These are phyloP conservation scores for Pichia cactophila DNA, from an alignment of 1,139 yeast species.

Conservation along the genomic window DNA sequence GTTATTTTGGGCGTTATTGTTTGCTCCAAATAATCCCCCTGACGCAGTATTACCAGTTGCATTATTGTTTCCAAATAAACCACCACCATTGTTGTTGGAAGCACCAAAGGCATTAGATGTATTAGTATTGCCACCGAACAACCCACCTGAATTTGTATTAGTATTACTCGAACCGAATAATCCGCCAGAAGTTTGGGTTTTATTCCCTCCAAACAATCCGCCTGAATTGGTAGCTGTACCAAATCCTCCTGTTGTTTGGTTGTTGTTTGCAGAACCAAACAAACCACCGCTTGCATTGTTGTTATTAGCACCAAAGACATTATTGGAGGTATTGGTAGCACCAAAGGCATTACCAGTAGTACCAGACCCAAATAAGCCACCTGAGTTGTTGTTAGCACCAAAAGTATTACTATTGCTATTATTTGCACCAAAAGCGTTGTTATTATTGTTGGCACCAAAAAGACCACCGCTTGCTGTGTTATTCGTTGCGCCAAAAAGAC, in stretches of 20 bases:
- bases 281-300: slow-evolving; percentile 24
- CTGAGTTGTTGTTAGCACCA: slow-evolving; percentile 25
- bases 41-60: slow-evolving; percentile 15
- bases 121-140: slow-evolving; percentile 11
- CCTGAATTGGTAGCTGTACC: slow-evolving; percentile 11
- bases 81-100: slow-evolving; percentile 10
- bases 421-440: slow-evolving; percentile 26
- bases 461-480: slow-evolving; percentile 17
- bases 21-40: slow-evolving; percentile 15
- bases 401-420: slow-evolving; percentile 21
- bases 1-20: slow-evolving; percentile 6
- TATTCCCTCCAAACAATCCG: slow-evolving; percentile 34
- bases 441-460: slow-evolving; percentile 16
- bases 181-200: slow-evolving; percentile 30
- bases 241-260: slow-evolving; percentile 17
- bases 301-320: slow-evolving; percentile 10
- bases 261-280: slow-evolving; percentile 31
- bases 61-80: slow-evolving; percentile 23
- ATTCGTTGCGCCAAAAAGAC: slow-evolving; percentile 8
- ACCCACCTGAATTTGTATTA: slow-evolving; percentile 25
- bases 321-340: slow-evolving; percentile 25
- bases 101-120: slow-evolving; percentile 7
- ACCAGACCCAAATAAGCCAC: slow-evolving; percentile 15
- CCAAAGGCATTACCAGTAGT: slow-evolving; percentile 24
- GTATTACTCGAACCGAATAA: slow-evolving; percentile 43